phyloP scores from a whole-genome alignment of 495 filamentous ascomycete genomes.

The Talaromyces borbonicus region DNA sequence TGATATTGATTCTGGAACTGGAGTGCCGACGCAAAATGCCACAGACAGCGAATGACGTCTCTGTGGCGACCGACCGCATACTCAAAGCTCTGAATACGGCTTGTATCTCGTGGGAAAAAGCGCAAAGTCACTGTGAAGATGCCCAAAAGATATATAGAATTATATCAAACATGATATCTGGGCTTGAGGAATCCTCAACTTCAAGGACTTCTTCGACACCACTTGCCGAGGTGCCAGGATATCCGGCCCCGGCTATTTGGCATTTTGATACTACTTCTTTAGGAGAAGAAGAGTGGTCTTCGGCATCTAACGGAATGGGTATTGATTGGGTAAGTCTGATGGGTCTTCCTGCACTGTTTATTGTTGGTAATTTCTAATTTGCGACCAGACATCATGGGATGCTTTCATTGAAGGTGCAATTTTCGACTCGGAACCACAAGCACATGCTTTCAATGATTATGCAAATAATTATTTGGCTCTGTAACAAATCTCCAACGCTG shows the following conservation, averaged over 20 bases:
- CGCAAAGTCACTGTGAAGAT: not conserved
- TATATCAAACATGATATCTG: not conserved
- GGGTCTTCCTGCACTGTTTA: not conserved
- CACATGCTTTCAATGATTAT: no score
- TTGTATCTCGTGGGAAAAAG: not conserved
- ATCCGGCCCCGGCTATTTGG: not conserved
- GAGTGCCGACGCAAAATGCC: not conserved
- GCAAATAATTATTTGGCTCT: no score
- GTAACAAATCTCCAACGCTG: no score
- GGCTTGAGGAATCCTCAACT: not conserved
- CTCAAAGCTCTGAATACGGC: not conserved
- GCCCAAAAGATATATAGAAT: not conserved
- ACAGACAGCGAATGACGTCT: not conserved
- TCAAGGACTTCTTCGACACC: not conserved
- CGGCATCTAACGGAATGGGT: slow-evolving; percentile 1
- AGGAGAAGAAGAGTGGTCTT: not conserved
- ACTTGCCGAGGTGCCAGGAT: not conserved
- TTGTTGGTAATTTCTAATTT: not conserved
- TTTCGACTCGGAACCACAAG: no score
- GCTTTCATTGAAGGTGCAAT: slow-evolving; percentile 4
- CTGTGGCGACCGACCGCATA: not conserved
- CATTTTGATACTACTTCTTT: not conserved
- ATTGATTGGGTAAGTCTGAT: slow-evolving; percentile 7
- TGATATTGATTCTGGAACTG: slow-evolving; percentile 5
- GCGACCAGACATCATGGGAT: slow-evolving; percentile 2